Percentiles rank a stretch among this genome's conserved stretches.
These are phyloP conservation scores for Phellopilus nigrolimitatus DNA, from an alignment of 1,284 basidiomycete species.

Conservation along the genomic window DNA sequence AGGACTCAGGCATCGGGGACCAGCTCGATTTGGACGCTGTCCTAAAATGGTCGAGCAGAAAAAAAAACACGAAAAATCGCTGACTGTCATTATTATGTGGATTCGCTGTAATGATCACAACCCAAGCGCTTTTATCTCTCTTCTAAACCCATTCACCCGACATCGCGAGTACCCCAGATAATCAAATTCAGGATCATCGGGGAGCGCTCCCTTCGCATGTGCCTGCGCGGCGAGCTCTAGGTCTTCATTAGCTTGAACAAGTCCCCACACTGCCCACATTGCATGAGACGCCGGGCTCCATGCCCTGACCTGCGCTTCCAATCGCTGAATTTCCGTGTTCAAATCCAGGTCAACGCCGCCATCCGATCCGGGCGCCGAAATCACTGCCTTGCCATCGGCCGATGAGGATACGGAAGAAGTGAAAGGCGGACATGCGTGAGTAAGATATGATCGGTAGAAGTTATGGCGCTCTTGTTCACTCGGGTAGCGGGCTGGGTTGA, in stretches of 20 bases:
- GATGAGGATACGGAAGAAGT: conserved; percentile 26
- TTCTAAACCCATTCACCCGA: conserved; percentile 59
- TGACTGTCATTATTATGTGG: too few species aligned
- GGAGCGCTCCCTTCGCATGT: conserved; percentile 21
- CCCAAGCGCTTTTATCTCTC: conserved; percentile 47
- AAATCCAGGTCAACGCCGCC: conserved; percentile 24
- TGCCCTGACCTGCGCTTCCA: conserved; percentile 74
- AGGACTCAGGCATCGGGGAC: too few species aligned
- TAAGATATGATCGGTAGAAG: conserved; percentile 82
- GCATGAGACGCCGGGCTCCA: conserved; percentile 89
- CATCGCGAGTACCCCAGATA: conserved; percentile 69
- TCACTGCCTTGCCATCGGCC: conserved; percentile 26
- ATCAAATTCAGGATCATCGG: conserved; percentile 64
- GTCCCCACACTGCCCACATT: conserved; percentile 90
- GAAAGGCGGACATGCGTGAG: conserved; percentile 32
- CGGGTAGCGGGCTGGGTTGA: conserved; percentile 69
- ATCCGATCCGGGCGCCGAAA: conserved; percentile 34
- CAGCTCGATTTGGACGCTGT: too few species aligned
- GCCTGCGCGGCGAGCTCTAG: conserved; percentile 48
- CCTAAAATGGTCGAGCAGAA: too few species aligned
- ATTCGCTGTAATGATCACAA: conserved; percentile 26
- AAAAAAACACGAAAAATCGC: too few species aligned
- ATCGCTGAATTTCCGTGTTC: conserved; percentile 26
- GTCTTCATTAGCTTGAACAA: conserved; percentile 84
- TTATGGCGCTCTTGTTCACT: conserved; percentile 66